phyloP scores from a whole-genome alignment of 2,329 filamentous ascomycete species.

The Trichoderma sp. region DNA sequence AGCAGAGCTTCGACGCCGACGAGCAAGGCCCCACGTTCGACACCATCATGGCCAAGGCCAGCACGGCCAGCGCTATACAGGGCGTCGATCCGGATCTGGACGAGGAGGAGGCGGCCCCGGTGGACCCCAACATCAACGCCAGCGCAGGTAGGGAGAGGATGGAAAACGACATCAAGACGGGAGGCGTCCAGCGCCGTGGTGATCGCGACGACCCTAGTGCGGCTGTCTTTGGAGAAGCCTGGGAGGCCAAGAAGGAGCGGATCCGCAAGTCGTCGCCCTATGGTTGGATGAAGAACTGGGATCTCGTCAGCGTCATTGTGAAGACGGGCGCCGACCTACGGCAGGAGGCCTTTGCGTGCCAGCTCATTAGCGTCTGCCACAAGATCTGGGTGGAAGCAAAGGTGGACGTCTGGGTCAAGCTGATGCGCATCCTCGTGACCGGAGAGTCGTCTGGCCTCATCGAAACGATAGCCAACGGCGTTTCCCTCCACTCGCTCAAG shows the following conservation, averaged over 20 bases:
- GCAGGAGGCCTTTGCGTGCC: constrained; percentile 85
- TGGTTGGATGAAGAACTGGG: constrained; percentile 89
- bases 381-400: constrained; percentile 78
- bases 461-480: constrained; percentile 85
- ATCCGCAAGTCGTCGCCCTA: constrained; percentile 83
- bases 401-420: constrained; percentile 82
- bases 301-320: constrained; percentile 82
- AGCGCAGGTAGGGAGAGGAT: constrained; percentile 79
- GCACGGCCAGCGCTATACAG: constrained; percentile 53
- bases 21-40: constrained; percentile 78
- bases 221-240: constrained; percentile 83
- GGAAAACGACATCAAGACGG: constrained; percentile 88
- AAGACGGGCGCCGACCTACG: constrained; percentile 82
- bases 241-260: constrained; percentile 81
- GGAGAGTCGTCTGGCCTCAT: constrained; percentile 83
- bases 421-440: constrained; percentile 84
- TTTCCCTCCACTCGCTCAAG: constrained; percentile 84
- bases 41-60: constrained; percentile 72
- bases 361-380: constrained; percentile 78
- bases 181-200: constrained; percentile 76
- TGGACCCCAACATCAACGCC: constrained; percentile 61
- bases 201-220: constrained; percentile 85
- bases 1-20: constrained; percentile 79
- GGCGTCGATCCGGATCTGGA: constrained; percentile 55
- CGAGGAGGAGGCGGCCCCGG: constrained; percentile 59